Base-by-base conservation (phyloP, 345 rosid species). In the Moricandia moricandioides region DNA sequence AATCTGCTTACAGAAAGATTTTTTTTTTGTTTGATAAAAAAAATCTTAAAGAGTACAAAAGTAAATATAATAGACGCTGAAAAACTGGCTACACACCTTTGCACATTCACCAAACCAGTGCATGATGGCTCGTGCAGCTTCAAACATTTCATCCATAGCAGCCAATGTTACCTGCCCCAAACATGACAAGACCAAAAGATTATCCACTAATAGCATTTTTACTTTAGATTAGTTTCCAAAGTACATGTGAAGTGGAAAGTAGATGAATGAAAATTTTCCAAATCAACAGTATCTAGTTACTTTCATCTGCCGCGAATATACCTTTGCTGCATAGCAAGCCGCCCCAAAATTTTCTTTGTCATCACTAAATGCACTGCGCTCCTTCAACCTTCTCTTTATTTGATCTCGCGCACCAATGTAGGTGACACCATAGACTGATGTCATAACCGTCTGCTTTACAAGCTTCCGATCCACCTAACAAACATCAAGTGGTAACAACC, bases 381-480 rank as follows among this genome's bases (percentile, higher is more conserved):
- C 98, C 84, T 95, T 92, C 85, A 95, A 83, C 82, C 99, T 87
- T 80, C 87, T 88, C 81, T 88, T 82, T 69, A 95, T 95, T 81
- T 95, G 99, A 76, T 95, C 98, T 76, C 98, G 86, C 26, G 99
- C 99, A 79, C 99, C 99, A 60, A 85, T 83, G 62, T 87, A 92
- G 51, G 98, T 95, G 71, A 95, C 99, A 78, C 99, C 99, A 80
- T 95, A 95, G 13, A 95, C 99, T 62, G 98, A 90, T 72, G 99
- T 95, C 99, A 95, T 95, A 78, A 95, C 99, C 65, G 99, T 95
- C 88, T 95, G 99, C 86, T 95, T 95, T 83, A 95, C 99, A 81
- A 95, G 85, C 83, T 95, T 95, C 77, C 99, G 85, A 79, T 95
- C 98, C 75, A 95, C 99, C 99, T 95, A 75, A 76, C 71, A 67